Conservation (phyloP, 352 stramenopile species). For the Plasmopara viticola region DNA sequence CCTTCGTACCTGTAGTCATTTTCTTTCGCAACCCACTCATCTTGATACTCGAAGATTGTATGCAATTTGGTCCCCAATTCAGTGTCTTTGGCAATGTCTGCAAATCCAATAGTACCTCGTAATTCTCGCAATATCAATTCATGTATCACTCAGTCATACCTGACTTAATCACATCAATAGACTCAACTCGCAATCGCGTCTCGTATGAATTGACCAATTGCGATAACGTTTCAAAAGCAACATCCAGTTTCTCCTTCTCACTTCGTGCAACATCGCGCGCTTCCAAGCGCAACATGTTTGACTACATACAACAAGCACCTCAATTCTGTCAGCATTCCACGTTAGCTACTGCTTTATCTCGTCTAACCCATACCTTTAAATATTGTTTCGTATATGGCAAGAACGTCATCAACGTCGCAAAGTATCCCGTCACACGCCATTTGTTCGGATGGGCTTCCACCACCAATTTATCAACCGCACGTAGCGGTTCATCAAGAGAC, state of each 20-base stretch:
- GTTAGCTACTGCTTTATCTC: background rate
- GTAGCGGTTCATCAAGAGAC: constrained; percentile 70
- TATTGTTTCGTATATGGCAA: constrained; percentile 86
- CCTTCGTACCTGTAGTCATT: constrained; percentile 69
- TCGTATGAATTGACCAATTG: constrained; percentile 37
- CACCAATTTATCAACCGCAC: constrained; percentile 69
- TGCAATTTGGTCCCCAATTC: constrained; percentile 45
- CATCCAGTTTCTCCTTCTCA: constrained; percentile 58
- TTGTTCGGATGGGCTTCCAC: constrained; percentile 83
- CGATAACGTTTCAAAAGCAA: constrained; percentile 21
- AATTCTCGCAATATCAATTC: background rate
- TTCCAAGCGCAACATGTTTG: constrained; percentile 82
- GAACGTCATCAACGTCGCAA: constrained; percentile 84
- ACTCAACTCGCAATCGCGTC: constrained; percentile 22
- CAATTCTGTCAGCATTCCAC: background rate
- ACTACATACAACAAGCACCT: constrained; percentile 25
- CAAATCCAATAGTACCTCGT: background rate
- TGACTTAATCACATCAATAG: constrained; percentile 50
- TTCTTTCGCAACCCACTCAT: constrained; percentile 81
- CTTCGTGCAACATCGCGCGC: constrained; percentile 54
- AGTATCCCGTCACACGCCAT: constrained; percentile 86
- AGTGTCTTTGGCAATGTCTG: constrained; percentile 56
- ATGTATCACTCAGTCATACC: constrained; percentile 22
- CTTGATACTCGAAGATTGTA: constrained; percentile 42
- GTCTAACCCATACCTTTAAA: constrained; percentile 43